Evolutionary conservation across 2,329 filamentous ascomycete genomes (phyloP).

Genomic region (Pezicula carpinea): DNA sequence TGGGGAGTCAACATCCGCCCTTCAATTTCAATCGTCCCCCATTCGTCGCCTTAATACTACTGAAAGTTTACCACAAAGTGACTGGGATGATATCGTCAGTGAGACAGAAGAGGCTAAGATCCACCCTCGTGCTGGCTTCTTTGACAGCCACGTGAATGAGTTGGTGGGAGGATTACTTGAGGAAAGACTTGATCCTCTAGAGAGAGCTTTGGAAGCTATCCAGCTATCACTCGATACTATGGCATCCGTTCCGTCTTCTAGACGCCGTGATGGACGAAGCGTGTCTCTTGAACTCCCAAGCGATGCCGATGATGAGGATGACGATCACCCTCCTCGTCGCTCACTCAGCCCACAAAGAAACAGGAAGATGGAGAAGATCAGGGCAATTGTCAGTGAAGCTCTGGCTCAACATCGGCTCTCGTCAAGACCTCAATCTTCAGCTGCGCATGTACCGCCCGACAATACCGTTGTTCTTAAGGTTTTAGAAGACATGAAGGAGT

Average conservation of each 20-base stretch:
- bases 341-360: constrained; percentile 76
- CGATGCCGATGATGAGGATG: constrained; percentile 92
- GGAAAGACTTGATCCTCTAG: constrained; percentile 72
- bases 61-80: constrained; percentile 67
- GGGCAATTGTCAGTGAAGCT: constrained; percentile 67
- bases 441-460: constrained; percentile 18
- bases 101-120: constrained; percentile 82
- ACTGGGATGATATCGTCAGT: constrained; percentile 86
- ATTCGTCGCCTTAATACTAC: constrained; percentile 60
- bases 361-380: constrained; percentile 78
- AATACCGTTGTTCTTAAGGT: constrained; percentile 58
- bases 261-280: constrained; percentile 57
- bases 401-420: constrained; percentile 49
- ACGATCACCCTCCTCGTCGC: constrained; percentile 51
- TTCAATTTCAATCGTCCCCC: constrained; percentile 47
- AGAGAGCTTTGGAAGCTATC: constrained; percentile 72
- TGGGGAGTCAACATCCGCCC: constrained; percentile 31
- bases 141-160: constrained; percentile 84
- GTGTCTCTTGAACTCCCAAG: constrained; percentile 66
- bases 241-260: constrained; percentile 50
- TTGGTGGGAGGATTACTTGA: constrained; percentile 76
- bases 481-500: constrained; percentile 57
- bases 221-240: constrained; percentile 62
- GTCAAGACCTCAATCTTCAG: constrained; percentile 30
- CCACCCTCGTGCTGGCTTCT: constrained; percentile 76